phyloP scores from a whole-genome alignment of 2,329 filamentous ascomycete species.

The Aspergillus sp. region DNA sequence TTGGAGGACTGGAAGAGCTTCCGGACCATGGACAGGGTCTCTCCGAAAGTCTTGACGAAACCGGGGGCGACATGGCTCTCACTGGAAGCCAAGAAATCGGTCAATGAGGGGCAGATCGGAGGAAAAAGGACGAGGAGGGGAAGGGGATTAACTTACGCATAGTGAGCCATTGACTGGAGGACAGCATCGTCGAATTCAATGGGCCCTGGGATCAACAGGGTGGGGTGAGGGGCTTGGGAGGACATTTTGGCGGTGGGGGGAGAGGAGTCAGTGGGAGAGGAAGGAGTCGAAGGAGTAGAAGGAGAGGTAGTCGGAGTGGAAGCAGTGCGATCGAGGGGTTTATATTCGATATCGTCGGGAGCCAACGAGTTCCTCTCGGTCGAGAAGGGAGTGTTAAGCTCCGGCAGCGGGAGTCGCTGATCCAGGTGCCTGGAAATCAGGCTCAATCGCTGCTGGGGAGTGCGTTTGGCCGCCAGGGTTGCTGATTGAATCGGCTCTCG shows the following conservation, averaged over 20 bases:
- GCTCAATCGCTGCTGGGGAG: slow-evolving; percentile 53
- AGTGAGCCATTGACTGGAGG: slow-evolving; percentile 91
- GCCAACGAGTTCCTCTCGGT: slow-evolving; percentile 57
- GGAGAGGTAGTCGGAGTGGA: slow-evolving; percentile 26
- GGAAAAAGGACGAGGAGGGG: slow-evolving; percentile 10
- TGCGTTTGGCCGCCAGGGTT: slow-evolving; percentile 52
- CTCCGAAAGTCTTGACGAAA: slow-evolving; percentile 89
- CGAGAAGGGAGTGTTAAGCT: slow-evolving; percentile 65
- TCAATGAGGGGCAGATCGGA: neutral
- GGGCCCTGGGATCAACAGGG: slow-evolving; percentile 92
- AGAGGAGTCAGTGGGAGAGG: slow-evolving; percentile 12
- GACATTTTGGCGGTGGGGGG: slow-evolving; percentile 54
- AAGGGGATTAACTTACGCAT: slow-evolving; percentile 50
- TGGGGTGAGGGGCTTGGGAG: slow-evolving; percentile 61
- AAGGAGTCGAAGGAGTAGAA: slow-evolving; percentile 10
- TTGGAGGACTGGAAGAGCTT: slow-evolving; percentile 92
- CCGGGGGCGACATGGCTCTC: slow-evolving; percentile 90
- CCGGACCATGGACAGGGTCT: slow-evolving; percentile 82
- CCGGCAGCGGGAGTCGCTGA: slow-evolving; percentile 55
- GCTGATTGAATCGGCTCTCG: slow-evolving; percentile 36
- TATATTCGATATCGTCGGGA: slow-evolving; percentile 58
- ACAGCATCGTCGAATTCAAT: slow-evolving; percentile 99
- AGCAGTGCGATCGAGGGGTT: slow-evolving; percentile 40
- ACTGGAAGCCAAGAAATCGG: slow-evolving; percentile 50
- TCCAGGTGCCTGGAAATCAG: slow-evolving; percentile 65